Evolutionary conservation across 805 yeast species (phyloP), one percentile per base, ranked within the genome.

Genomic region (Lachancea kluyveri): DNA sequence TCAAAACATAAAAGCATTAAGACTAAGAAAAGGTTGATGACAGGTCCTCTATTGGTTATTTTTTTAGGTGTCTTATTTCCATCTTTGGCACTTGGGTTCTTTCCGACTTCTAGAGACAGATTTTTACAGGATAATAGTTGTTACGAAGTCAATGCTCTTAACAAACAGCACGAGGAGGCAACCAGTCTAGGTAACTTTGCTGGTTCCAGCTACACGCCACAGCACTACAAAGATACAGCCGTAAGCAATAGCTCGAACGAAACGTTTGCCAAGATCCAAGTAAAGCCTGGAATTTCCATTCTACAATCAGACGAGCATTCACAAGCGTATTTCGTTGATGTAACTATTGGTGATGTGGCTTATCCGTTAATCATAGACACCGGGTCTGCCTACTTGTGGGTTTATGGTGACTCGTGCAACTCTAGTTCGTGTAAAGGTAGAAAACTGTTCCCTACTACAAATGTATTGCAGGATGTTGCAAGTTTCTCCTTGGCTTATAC

Each of bases 351-450:
- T 14, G 43, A 60, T n/a, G 48, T 50, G n/a, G 57, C 57, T 19
- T 74, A 66, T 42, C 72, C 72, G 4, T 54, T 78, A 23, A 62
- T 78, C 12, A 55, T 78, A 11, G 85, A 78, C 51, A 78, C 85
- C 0, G 84, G 81, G 5, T 73, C 80, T 17, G 75, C 77, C 11
- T 69, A 75, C 36, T 49, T 75, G 2, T 78, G 85, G 85, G 64
- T 78, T 3, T 76, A 74, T 48, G 75, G 72, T 28, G 50, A 62
- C 1, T 52, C 66, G 22, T 77, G 84, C 56, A 50, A 57, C 1
- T 64, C 64, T 30, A 37, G 42, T 7, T 60, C 72, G 1, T 77
- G 83, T 43, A 31, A 47, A 3, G 46, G 46, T 20, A 48, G 58
- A 18, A 39, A 45, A 5, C 37, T 60, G 3, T 62, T 56, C 39